Evolutionary conservation across 1,284 basidiomycete genomes (phyloP), one percentile per base, ranked within the genome.

Genomic region (Veloporphyrellus conicus): DNA sequence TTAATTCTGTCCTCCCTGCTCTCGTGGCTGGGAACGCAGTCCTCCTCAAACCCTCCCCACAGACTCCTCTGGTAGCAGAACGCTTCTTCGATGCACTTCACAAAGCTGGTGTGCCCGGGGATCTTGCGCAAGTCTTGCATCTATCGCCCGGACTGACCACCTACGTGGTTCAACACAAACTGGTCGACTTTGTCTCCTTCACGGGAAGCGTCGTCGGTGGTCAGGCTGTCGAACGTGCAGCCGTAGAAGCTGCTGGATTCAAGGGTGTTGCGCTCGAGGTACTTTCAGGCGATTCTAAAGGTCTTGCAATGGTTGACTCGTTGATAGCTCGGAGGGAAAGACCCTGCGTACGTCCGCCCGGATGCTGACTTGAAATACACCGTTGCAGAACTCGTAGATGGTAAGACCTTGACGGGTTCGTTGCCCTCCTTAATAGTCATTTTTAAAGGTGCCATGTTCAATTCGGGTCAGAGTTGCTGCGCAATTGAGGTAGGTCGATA

Each of bases 401-500:
- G 93, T 54, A 12, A 14, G 41, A 6, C 4, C 9, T 41, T 11
- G 28, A 20, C 16, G 8, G 8, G 16, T 3, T n/a, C n/a, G n/a
- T n/a, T n/a, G n/a, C n/a, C n/a, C n/a, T n/a, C n/a, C n/a, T n/a
- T n/a, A n/a, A n/a, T n/a, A n/a, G n/a, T n/a, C n/a, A n/a, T n/a
- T n/a, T n/a, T n/a, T n/a, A 2, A 56, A 90, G 87, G 89, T 45
- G 87, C 91, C 23, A 84, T 94, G 71, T 98, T 93, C 77, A 97
- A 97, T 68, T 93, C 93, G 14, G 94, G 93, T 1, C 93, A 97
- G 66, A 91, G 88, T 55, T 93, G 91, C 63, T 93, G 91, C 61
- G 80, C 86, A 0, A 74, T 95, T 54, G 87, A 90, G 73, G 81
- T 90, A 57, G 28, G 71, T 36, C 14, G 22, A 27, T 28, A 18